Conservation (phyloP, 257 asterid genomes). For the Capsicum pubescens region DNA sequence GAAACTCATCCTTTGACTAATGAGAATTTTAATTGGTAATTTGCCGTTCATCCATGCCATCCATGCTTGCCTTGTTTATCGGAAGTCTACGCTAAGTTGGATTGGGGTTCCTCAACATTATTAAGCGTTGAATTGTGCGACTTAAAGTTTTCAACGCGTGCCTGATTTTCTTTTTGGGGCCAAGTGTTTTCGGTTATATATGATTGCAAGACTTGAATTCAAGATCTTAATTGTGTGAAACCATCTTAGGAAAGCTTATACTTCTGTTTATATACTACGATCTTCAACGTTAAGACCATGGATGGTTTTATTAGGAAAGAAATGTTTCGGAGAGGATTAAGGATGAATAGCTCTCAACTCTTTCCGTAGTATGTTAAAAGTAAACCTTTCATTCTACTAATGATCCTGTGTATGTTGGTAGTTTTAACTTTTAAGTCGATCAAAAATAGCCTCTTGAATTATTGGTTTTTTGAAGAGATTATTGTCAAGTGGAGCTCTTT, state of each 20-base stretch:
- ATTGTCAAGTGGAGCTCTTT: not conserved
- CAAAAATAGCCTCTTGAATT: not conserved
- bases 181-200: not conserved
- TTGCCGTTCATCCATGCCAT: not conserved
- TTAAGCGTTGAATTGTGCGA: not conserved
- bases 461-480: constrained; percentile 1
- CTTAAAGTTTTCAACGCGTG: not conserved
- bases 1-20: not conserved
- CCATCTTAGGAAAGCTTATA: not conserved
- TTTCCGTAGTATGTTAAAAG: not conserved
- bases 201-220: not conserved
- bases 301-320: not conserved
- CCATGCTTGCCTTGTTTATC: not conserved
- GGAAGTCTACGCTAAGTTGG: not conserved
- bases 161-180: not conserved
- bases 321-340: not conserved
- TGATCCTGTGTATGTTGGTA: not conserved
- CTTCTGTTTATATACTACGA: not conserved
- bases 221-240: constrained; percentile 20
- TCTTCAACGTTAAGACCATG: constrained; percentile 16
- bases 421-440: not conserved
- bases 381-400: not conserved
- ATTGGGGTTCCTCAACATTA: not conserved
- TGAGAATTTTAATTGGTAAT: not conserved
- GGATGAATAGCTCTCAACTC: not conserved